Percentiles rank a stretch among this genome's conserved stretches.
phyloP scores from a whole-genome alignment of 1,284 basidiomycete species.

The Exobasidium rhododendri region DNA sequence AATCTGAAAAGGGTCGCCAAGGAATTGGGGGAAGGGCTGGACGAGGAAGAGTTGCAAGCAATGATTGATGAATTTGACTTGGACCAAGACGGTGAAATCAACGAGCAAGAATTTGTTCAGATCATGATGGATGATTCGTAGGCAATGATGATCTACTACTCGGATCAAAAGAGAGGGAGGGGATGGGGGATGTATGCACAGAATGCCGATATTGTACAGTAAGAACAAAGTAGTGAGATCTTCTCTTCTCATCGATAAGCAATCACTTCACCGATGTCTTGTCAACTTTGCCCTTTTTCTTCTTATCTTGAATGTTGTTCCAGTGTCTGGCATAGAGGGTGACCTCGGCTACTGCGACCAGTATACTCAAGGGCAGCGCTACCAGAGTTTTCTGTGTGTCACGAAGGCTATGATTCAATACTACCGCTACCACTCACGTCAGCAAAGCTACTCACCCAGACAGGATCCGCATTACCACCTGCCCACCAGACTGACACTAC shows the following conservation, averaged over 20 bases:
- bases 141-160: background rate
- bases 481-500: slow-evolving; percentile 5
- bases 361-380: background rate
- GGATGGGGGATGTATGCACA: no score
- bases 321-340: background rate
- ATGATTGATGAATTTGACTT: slow-evolving; percentile 99
- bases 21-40: slow-evolving; percentile 90
- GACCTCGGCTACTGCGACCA: slow-evolving; percentile 5
- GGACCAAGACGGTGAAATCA: slow-evolving; percentile 96
- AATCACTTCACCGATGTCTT: background rate
- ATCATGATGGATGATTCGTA: slow-evolving; percentile 87
- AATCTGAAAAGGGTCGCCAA: slow-evolving; percentile 92
- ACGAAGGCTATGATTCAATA: background rate
- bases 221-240: background rate
- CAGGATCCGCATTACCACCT: slow-evolving; percentile 8
- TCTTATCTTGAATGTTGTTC: slow-evolving; percentile 8
- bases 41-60: slow-evolving; percentile 96
- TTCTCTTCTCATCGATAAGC: no score
- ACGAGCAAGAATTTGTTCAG: slow-evolving; percentile 85
- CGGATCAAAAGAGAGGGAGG: no score
- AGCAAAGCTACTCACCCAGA: slow-evolving; percentile 4
- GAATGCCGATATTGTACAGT: background rate
- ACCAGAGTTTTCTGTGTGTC: slow-evolving; percentile 7
- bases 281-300: background rate
- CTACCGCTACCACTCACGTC: background rate